Conservation (phyloP, 495 filamentous ascomycete genomes). For the Chaetomium fimeti region DNA sequence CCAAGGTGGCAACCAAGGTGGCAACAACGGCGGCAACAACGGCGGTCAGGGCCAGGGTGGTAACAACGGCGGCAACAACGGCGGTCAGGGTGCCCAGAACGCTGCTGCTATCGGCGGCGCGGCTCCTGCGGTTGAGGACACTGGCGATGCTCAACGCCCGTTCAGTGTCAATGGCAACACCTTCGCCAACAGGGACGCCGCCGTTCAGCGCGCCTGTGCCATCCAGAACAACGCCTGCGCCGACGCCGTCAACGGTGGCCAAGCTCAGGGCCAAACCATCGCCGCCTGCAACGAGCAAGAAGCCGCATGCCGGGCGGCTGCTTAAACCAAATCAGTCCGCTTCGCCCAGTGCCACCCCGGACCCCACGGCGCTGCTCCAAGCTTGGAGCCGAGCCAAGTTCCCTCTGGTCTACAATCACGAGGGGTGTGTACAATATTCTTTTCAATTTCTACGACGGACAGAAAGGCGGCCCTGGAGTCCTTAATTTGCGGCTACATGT, state of each 20-base stretch:
- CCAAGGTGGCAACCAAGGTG: background rate
- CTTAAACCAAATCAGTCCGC: constrained; percentile 10
- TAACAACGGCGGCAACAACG: background rate
- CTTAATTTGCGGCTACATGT: constrained; percentile 16
- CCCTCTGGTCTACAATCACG: background rate
- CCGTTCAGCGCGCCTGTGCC: constrained; percentile 43
- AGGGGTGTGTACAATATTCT: constrained; percentile 20
- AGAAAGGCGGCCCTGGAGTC: constrained; percentile 9
- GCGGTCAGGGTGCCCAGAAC: constrained; percentile 4
- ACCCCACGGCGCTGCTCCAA: constrained; percentile 12
- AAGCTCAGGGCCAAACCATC: constrained; percentile 34
- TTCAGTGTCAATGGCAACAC: constrained; percentile 54
- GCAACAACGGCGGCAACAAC: constrained; percentile 8
- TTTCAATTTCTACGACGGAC: constrained; percentile 13
- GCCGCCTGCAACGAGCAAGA: constrained; percentile 49
- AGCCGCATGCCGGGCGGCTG: constrained; percentile 31
- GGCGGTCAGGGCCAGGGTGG: background rate
- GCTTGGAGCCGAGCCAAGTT: background rate
- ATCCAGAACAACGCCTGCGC: constrained; percentile 55
- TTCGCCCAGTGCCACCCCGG: constrained; percentile 1
- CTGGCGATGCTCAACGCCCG: constrained; percentile 45
- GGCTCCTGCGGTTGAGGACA: constrained; percentile 40
- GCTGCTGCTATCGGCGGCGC: constrained; percentile 22
- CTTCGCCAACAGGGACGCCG: constrained; percentile 45
- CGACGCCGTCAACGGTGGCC: constrained; percentile 45